Evolutionary conservation across 2,329 filamentous ascomycete species (phyloP).

Genomic region (Epichloe sylvatica): DNA sequence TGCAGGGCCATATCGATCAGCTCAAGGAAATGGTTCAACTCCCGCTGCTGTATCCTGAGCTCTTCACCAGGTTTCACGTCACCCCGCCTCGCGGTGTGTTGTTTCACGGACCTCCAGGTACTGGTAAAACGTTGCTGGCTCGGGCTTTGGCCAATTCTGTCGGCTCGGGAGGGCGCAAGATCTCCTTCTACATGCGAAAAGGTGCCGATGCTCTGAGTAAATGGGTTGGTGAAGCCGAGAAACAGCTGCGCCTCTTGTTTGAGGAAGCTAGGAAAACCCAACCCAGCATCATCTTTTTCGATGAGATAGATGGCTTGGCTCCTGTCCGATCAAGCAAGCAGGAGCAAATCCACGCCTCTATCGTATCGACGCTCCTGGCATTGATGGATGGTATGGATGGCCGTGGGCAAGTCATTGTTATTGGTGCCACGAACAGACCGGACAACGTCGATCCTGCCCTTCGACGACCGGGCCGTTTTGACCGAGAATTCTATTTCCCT

Average conservation of each 20-base stretch:
- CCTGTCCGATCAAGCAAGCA: conserved; percentile 96
- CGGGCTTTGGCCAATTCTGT: conserved; percentile 85
- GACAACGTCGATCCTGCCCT: conserved; percentile 96
- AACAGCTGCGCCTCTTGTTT: conserved; percentile 83
- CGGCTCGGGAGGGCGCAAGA: conserved; percentile 77
- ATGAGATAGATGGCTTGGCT: conserved; percentile 93
- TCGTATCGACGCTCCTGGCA: conserved; percentile 85
- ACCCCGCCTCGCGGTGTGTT: conserved; percentile 88
- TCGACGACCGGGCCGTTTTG: conserved; percentile 83
- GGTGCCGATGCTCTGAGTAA: conserved; percentile 95
- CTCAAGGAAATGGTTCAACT: conserved; percentile 98
- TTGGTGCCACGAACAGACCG: conserved; percentile 93
- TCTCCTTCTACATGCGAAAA: conserved; percentile 99
- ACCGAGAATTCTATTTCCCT: conserved; percentile 96
- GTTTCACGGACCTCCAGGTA: conserved; percentile 93
- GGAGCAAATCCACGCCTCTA: conserved; percentile 96
- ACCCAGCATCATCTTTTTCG: conserved; percentile 98
- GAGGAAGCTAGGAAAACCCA: conserved; percentile 93
- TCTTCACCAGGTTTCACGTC: conserved; percentile 82
- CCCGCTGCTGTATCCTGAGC: conserved; percentile 84
- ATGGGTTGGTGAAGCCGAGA: conserved; percentile 96
- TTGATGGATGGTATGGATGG: conserved; percentile 98
- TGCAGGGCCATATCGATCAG: conserved; percentile 89
- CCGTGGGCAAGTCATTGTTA: conserved; percentile 95
- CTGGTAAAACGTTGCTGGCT: conserved; percentile 93